These are phyloP conservation scores for Exophiala xenobiotica DNA, from an alignment of 2,329 filamentous ascomycete species.

Conservation along the genomic window DNA sequence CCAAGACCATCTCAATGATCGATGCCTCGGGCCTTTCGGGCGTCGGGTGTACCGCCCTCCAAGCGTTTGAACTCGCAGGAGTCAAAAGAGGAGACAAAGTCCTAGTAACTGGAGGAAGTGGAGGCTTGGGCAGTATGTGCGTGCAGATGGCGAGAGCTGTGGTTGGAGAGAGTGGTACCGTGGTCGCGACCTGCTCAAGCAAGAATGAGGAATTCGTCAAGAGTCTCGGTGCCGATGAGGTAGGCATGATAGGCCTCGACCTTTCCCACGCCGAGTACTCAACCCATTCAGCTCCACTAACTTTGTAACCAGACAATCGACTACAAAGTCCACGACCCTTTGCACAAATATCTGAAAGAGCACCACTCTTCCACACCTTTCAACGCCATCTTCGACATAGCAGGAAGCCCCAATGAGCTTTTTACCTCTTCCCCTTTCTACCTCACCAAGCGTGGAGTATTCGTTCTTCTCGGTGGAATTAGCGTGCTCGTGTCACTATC, in stretches of 20 bases:
- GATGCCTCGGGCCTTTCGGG: conserved; percentile 11
- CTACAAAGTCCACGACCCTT: conserved; percentile 9
- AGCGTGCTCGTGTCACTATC: not conserved
- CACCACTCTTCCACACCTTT: conserved; percentile 8
- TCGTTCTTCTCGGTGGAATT: conserved; percentile 8
- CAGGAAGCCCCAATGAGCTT: conserved; percentile 5
- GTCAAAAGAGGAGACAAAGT: conserved; percentile 5
- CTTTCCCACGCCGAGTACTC: no score
- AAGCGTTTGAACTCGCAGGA: not conserved
- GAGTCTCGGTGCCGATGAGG: conserved; percentile 16
- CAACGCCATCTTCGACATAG: conserved; percentile 16
- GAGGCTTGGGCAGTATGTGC: conserved; percentile 6
- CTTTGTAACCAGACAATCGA: conserved; percentile 12
- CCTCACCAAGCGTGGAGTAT: conserved; percentile 9
- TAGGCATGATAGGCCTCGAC: conserved; percentile 1
- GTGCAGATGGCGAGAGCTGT: conserved; percentile 10
- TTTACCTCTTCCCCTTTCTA: conserved; percentile 7
- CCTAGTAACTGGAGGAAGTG: conserved; percentile 12
- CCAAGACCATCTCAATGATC: not conserved
- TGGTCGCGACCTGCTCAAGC: conserved; percentile 12
- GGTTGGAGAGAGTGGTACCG: conserved; percentile 6
- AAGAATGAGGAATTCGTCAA: conserved; percentile 2
- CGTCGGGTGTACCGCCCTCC: conserved; percentile 7
- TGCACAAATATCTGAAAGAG: conserved; percentile 11
- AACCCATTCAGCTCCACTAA: not conserved